Base-by-base conservation (phyloP, 371 early-diverging fungal species). In the Apophysomyces variabilis region DNA sequence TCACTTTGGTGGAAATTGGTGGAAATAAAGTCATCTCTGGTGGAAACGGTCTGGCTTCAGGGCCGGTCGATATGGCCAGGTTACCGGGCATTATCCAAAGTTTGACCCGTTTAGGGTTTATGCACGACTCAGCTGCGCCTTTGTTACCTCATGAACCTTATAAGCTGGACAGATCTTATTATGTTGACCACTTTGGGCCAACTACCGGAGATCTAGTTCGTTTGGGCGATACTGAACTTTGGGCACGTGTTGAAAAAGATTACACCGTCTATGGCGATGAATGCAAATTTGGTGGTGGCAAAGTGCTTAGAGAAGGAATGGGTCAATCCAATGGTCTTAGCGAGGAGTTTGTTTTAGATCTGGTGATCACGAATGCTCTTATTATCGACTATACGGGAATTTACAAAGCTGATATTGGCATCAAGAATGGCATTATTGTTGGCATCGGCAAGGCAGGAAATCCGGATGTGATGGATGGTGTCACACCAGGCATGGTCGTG, bases 391-490 rank as follows among this genome's bases (percentile, higher is more conserved):
- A 92, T 66, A 90, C 93, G 11, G 97, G 97, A n/a, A 93, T 97
- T 45, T 93, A 91, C 85, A 97, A 97, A 89, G 96, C 97, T 7
- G 96, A 97, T 70, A 95, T 96, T 75, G 98, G 98, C 66, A 87
- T 97, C 69, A 92, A 92, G 65, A 75, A 87, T 18, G 95, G 95
- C 3, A 66, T 83, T 26, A 96, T 97, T 66, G 86, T 78, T 13
- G 95, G 93, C 18, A 95, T 96, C 61, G 98, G 98, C 57, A 97
- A 97, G 73, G 91, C 96, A 12, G 98, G 98, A n/a, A 97, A 96
- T 76, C 98, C 96, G 1, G 93, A 94, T 72, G 90, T 93, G n/a
- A 96, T 95, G 96, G 93, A 90, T 32, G 92, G 89, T 21, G 94
- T 97, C 5, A 90, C 92, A 7, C 89, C 90, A 8, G 93, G 93